phyloP scores from a whole-genome alignment of 2,329 filamentous ascomycete species.

The Arthrinium phaeospermum region DNA sequence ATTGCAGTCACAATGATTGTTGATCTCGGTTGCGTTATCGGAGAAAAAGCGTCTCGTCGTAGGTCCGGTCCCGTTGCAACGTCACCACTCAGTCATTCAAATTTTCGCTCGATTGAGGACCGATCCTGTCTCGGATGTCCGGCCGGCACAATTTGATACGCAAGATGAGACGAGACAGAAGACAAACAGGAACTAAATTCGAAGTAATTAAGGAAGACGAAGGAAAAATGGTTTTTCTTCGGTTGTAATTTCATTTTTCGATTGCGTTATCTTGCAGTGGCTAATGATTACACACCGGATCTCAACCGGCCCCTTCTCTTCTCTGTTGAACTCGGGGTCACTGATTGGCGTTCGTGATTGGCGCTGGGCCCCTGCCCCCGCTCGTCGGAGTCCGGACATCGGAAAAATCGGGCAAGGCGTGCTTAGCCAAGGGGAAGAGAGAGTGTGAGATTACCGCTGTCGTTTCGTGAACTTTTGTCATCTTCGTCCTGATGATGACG shows the following conservation, averaged over 20 bases:
- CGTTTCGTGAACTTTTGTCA: background rate
- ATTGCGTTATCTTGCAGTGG: background rate
- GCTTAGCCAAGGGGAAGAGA: background rate
- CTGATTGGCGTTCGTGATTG: conserved; percentile 2
- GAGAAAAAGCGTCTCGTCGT: background rate
- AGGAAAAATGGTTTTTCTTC: background rate
- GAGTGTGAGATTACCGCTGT: background rate
- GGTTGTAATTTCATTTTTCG: background rate
- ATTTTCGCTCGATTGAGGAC: background rate
- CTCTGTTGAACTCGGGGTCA: background rate
- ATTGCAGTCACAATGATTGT: background rate
- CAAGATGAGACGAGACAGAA: background rate
- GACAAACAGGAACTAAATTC: background rate
- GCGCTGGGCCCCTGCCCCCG: background rate
- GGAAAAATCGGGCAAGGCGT: background rate
- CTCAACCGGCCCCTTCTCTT: background rate
- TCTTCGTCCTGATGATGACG: background rate
- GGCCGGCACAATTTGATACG: background rate
- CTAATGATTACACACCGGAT: background rate
- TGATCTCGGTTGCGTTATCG: background rate
- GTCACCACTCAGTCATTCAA: conserved; percentile 6
- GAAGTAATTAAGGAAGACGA: background rate
- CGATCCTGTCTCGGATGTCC: conserved; percentile 15
- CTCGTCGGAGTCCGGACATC: background rate
- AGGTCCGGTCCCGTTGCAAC: background rate